These are phyloP conservation scores for Bruguiera parviflora DNA, from an alignment of 345 rosid genomes.

Conservation along the genomic window DNA sequence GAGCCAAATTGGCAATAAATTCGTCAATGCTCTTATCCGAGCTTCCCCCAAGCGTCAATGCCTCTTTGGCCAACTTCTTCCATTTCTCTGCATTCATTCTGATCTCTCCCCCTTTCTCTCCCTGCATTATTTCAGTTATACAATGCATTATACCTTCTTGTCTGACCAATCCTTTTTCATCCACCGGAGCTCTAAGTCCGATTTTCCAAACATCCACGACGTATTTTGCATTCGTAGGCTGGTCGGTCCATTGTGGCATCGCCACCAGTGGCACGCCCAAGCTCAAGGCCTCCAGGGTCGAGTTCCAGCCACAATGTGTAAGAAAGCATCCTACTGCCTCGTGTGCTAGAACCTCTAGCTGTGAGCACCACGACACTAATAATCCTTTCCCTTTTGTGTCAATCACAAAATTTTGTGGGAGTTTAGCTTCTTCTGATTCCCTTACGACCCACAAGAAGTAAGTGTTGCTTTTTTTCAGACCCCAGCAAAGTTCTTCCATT, in stretches of 20 bases:
- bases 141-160: background rate
- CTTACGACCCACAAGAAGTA: conserved; percentile 20
- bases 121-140: conserved; percentile 4
- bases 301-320: conserved; percentile 19
- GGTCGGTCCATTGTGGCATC: conserved; percentile 17
- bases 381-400: background rate
- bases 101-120: conserved; percentile 4
- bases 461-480: conserved; percentile 3
- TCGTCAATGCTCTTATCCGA: conserved; percentile 5
- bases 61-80: conserved; percentile 6
- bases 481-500: conserved; percentile 22
- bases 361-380: conserved; percentile 14
- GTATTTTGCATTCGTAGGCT: conserved; percentile 5
- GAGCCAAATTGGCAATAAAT: conserved; percentile 11
- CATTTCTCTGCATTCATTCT: conserved; percentile 3
- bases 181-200: conserved; percentile 2
- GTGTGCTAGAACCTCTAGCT: conserved; percentile 13
- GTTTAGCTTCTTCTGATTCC: conserved; percentile 4
- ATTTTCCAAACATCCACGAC: conserved; percentile 11
- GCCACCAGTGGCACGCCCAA: conserved; percentile 16
- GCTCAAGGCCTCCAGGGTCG: conserved; percentile 16
- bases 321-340: conserved; percentile 13
- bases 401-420: conserved; percentile 11
- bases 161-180: conserved; percentile 9
- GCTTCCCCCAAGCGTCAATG: conserved; percentile 3